Evolutionary conservation across 208 protist genomes (phyloP).

Genomic region (Borovskyia barvae): DNA sequence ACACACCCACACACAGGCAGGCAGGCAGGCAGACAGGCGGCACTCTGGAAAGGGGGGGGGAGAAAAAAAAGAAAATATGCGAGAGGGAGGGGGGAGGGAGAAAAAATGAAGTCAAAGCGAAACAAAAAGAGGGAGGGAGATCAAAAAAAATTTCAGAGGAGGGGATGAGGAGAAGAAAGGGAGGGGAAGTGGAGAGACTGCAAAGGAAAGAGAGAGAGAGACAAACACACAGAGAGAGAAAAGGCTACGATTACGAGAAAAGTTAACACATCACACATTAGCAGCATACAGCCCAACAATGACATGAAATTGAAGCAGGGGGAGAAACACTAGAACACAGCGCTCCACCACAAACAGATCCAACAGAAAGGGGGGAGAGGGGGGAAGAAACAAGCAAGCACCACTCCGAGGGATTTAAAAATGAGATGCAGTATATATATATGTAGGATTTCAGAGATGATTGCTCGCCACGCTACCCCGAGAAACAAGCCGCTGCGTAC

Average conservation of each 20-base stretch:
- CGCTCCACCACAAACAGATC: background rate
- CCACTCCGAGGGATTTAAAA: background rate
- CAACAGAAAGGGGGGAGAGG: background rate
- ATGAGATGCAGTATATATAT: background rate
- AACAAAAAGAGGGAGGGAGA: background rate
- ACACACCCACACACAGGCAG: background rate
- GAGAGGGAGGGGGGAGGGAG: background rate
- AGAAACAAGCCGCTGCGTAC: too few species aligned
- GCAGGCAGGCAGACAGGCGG: background rate
- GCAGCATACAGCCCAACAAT: background rate
- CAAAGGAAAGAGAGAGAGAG: background rate
- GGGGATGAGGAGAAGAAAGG: background rate
- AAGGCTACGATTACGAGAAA: background rate
- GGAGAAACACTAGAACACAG: slow-evolving; percentile 11
- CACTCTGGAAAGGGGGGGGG: background rate
- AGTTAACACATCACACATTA: background rate
- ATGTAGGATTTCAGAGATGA: background rate
- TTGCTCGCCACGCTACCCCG: too few species aligned
- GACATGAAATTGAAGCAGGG: background rate
- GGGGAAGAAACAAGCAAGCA: background rate
- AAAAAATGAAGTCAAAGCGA: slow-evolving; percentile 10
- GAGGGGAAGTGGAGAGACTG: background rate
- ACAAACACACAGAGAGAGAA: slow-evolving; percentile 1
- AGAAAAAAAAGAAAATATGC: background rate
- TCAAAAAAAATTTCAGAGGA: background rate